Percentiles rank a stretch among this genome's conserved stretches.
phyloP scores from a whole-genome alignment of 2,329 filamentous ascomycete genomes.

The Alternaria arbusti region DNA sequence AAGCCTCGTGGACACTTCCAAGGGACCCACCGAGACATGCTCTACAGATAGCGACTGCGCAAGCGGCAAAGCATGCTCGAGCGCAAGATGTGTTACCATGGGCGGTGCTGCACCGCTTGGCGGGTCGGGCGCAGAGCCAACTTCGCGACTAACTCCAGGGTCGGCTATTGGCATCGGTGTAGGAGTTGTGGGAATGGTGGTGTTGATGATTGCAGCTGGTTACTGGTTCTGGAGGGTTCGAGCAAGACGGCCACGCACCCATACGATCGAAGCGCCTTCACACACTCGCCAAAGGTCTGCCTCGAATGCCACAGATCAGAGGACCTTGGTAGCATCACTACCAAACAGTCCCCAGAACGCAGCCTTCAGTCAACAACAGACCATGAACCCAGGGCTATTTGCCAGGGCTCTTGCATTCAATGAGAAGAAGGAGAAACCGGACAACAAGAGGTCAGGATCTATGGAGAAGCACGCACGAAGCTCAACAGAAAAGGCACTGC shows the following conservation, averaged over 20 bases:
- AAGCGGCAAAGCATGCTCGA: constrained; percentile 31
- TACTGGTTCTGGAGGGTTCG: constrained; percentile 32
- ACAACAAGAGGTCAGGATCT: constrained; percentile 1
- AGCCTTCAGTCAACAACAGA: constrained; percentile 15
- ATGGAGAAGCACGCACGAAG: neutral
- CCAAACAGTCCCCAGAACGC: constrained; percentile 32
- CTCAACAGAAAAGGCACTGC: constrained; percentile 17
- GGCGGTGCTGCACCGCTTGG: constrained; percentile 29
- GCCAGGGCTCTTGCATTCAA: constrained; percentile 12
- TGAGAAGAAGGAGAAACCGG: constrained; percentile 12
- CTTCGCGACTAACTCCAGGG: constrained; percentile 24
- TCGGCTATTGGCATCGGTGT: constrained; percentile 37
- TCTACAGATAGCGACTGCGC: constrained; percentile 31
- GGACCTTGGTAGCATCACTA: constrained; percentile 32
- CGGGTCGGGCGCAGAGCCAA: constrained; percentile 19
- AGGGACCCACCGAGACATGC: constrained; percentile 27
- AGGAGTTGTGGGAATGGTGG: constrained; percentile 27
- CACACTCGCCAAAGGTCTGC: constrained; percentile 15
- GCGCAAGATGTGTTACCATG: constrained; percentile 23
- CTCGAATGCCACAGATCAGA: constrained; percentile 32
- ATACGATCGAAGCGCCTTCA: constrained; percentile 20
- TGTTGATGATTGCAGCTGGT: constrained; percentile 26
- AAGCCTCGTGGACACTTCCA: neutral
- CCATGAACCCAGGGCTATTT: constrained; percentile 19
- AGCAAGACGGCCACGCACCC: constrained; percentile 17